Percentiles rank a stretch among this genome's conserved stretches.
Evolutionary conservation across 805 yeast species (phyloP).

Genomic region (Metschnikowia amazonensis): DNA sequence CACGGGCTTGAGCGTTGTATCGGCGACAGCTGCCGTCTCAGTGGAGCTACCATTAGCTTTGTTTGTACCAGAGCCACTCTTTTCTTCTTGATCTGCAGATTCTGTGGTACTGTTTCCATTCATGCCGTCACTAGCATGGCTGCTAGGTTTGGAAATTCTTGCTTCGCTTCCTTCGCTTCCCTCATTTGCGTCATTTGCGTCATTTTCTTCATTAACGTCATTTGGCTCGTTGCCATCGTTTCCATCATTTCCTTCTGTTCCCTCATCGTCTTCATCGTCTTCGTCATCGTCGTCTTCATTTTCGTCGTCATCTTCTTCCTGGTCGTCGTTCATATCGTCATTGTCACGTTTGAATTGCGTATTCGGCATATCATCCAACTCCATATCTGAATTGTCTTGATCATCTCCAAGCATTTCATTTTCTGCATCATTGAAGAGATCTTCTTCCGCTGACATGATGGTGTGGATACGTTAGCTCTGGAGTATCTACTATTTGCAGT

Average conservation of each 20-base stretch:
- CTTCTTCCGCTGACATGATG: constrained; percentile 19
- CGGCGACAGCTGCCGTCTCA: not conserved
- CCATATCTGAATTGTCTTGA: constrained; percentile 17
- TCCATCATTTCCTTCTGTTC: constrained; percentile 6
- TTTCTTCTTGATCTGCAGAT: constrained; percentile 16
- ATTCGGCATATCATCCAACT: constrained; percentile 10
- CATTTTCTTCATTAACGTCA: not conserved
- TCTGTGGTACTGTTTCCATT: constrained; percentile 15
- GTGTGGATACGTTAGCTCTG: not conserved
- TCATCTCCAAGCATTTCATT: constrained; percentile 17
- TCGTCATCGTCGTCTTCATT: constrained; percentile 16
- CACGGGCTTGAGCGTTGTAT: not conserved
- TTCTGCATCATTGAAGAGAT: constrained; percentile 22
- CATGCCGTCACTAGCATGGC: not conserved
- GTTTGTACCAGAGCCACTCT: not conserved
- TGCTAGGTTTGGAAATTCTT: not conserved
- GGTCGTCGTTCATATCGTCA: constrained; percentile 23
- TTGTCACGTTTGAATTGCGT: constrained; percentile 24
- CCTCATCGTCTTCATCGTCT: constrained; percentile 11
- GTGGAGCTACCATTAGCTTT: not conserved
- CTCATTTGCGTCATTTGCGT: not conserved
- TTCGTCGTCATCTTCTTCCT: constrained; percentile 19
- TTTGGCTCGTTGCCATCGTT: not conserved
- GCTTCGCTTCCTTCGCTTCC: not conserved
- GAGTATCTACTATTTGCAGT: no score